Percentiles rank a stretch among this genome's conserved stretches.
Evolutionary conservation across 495 filamentous ascomycete species (phyloP).

Genomic region (Cryomyces minteri): DNA sequence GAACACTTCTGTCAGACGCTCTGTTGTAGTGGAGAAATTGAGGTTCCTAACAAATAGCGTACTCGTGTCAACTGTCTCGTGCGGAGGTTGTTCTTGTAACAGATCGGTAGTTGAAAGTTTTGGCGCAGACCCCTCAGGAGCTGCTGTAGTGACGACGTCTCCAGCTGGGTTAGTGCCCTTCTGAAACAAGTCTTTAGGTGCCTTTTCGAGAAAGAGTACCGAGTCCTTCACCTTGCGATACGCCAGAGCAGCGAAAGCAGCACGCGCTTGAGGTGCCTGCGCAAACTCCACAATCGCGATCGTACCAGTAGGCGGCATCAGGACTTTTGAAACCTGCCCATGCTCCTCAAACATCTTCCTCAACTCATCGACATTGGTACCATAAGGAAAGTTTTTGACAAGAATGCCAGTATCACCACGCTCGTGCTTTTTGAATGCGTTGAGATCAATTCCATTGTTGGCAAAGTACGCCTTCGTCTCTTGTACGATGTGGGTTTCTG

Average conservation of each 20-base stretch:
- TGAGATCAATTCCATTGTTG: conserved; percentile 71
- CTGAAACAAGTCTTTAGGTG: conserved; percentile 63
- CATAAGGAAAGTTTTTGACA: conserved; percentile 86
- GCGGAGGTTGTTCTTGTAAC: conserved; percentile 28
- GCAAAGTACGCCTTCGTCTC: conserved; percentile 86
- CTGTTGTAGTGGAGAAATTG: conserved; percentile 73
- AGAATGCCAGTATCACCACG: conserved; percentile 77
- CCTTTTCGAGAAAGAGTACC: conserved; percentile 85
- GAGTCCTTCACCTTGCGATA: conserved; percentile 85
- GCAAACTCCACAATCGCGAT: conserved; percentile 85
- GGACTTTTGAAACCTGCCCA: conserved; percentile 52
- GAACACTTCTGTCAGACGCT: conserved; percentile 54
- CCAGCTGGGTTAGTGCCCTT: conserved; percentile 1
- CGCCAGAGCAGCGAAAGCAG: conserved; percentile 64
- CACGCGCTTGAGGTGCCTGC: conserved; percentile 54
- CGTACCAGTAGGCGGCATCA: conserved; percentile 85
- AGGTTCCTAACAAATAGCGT: conserved; percentile 89
- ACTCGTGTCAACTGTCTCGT: conserved; percentile 38
- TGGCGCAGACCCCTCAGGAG: conserved; percentile 13
- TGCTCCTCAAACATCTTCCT: conserved; percentile 48
- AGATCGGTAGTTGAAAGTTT: conserved; percentile 36
- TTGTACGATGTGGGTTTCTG: conserved; percentile 89
- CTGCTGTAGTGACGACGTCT: conserved; percentile 8
- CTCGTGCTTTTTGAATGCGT: conserved; percentile 68
- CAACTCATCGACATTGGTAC: conserved; percentile 50